These are phyloP conservation scores for Astrephomene gubernaculifera DNA, from an alignment of 139 green algal genomes.

Conservation along the genomic window DNA sequence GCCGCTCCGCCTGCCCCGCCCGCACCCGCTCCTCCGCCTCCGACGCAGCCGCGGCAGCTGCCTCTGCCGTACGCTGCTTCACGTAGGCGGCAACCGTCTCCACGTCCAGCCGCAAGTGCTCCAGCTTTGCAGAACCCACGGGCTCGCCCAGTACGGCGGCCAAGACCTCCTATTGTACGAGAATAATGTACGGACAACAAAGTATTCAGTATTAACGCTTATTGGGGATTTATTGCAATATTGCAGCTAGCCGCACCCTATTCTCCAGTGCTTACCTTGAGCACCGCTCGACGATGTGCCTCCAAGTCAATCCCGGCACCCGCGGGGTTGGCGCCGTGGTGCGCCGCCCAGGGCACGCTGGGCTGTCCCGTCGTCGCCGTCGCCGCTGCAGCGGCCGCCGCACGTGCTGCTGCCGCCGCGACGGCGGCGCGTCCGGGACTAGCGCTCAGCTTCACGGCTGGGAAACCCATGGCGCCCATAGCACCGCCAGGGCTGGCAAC, in stretches of 20 bases:
- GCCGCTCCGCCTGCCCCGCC: neutral
- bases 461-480: neutral
- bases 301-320: slow-evolving; percentile 33
- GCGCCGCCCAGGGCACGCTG: slow-evolving; percentile 2
- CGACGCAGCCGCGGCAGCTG: neutral
- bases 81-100: slow-evolving; percentile 10
- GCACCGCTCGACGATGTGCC: slow-evolving; percentile 27
- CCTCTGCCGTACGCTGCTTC: slow-evolving; percentile 18
- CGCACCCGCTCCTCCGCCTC: slow-evolving; percentile 32
- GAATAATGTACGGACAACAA: neutral
- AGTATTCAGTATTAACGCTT: neutral
- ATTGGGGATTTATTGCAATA: neutral
- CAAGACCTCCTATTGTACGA: slow-evolving; percentile 16
- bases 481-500: neutral
- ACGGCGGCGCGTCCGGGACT: neutral
- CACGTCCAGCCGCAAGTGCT: slow-evolving; percentile 39
- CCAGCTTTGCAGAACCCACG: slow-evolving; percentile 27
- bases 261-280: slow-evolving; percentile 17
- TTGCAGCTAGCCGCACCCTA: neutral
- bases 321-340: slow-evolving; percentile 19
- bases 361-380: slow-evolving; percentile 23
- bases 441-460: slow-evolving; percentile 16
- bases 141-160: slow-evolving; percentile 13
- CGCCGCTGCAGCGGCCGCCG: slow-evolving; percentile 1
- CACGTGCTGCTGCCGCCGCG: slow-evolving; percentile 8